Conservation (phyloP, 2,329 filamentous ascomycete genomes). For the Paracamarosporium sp. region DNA sequence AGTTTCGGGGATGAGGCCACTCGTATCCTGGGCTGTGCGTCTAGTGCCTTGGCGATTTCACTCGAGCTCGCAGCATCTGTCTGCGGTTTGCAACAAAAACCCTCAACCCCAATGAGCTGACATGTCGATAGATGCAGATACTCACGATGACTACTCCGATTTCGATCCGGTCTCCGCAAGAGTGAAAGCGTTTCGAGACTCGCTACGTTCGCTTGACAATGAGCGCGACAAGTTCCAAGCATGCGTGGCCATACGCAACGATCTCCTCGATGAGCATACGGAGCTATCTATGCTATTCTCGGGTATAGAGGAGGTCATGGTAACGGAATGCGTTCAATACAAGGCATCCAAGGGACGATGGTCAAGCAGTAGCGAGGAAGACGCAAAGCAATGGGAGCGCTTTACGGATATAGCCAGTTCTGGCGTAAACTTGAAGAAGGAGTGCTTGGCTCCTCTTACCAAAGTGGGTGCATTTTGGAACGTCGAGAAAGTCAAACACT, state of each 20-base stretch:
- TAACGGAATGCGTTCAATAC: constrained; percentile 11
- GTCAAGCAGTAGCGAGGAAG: neutral
- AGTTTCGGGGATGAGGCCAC: no score
- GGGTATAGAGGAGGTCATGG: constrained; percentile 13
- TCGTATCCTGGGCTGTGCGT: no score
- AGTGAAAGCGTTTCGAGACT: neutral
- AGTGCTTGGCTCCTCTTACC: constrained; percentile 18
- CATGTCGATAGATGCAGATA: no score
- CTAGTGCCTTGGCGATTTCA: no score
- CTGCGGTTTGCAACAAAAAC: no score
- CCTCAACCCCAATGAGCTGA: no score
- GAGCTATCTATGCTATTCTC: constrained; percentile 6
- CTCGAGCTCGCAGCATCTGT: no score
- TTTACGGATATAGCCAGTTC: constrained; percentile 12
- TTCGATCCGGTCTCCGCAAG: no score
- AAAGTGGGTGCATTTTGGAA: constrained; percentile 15
- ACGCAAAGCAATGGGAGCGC: constrained; percentile 19
- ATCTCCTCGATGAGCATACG: constrained; percentile 10
- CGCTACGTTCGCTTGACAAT: neutral
- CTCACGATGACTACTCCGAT: no score
- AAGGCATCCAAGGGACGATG: constrained; percentile 3
- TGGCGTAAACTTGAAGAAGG: constrained; percentile 13
- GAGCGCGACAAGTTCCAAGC: constrained; percentile 13
- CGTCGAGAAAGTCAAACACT: constrained; percentile 18
- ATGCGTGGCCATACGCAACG: constrained; percentile 7